Base-by-base conservation (phyloP, 2,329 filamentous ascomycete species). In the Aureobasidium subglaciale region DNA sequence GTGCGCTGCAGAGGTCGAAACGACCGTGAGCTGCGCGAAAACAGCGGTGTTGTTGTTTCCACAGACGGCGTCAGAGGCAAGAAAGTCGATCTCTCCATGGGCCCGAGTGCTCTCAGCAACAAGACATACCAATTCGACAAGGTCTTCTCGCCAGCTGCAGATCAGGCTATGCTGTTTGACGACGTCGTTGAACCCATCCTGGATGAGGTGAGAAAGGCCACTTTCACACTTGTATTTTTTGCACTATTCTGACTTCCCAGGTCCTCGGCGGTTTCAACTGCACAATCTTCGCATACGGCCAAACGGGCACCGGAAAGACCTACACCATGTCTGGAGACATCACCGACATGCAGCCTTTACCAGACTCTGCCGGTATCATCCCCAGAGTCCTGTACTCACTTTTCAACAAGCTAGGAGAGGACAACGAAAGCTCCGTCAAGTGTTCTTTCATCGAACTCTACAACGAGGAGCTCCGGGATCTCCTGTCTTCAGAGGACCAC, bases 261-360 rank as follows among this genome's bases (percentile, higher is more conserved):
- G 96, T 97, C 79, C 80, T 99, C 38, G 81, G 85, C 22, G 93
- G 93, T 52, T 97, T 89, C 74, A 99, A 99, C 70, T 99, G 93
- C 73, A 99, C 93, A 5, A 96, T 99, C 58, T 99, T 99, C 65
- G 93, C 93, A 30, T 99, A 99, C 69, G 93, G 93, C 24, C 93
- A 99, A 70, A 99, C 93, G 0, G 93, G 93, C 41, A 99, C 93
- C 0, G 93, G 93, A 64, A 99, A 99, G 71, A 99, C 93, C 13
- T 99, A 99, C 71, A 99, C 93, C 22, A 99, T 99, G 93, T 96
- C 92, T 0, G 93, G 93, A 55, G 92, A 99, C 70, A 96, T 99
- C 83, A 88, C 82, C 13, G 88, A 96, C 63, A 89, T 90, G 34
- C 90, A 92, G 1, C 84, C 96, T 58, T 78, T 95, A 13, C 92